Evolutionary conservation across 1,139 yeast genomes (phyloP), one percentile per base, ranked within the genome.

Genomic region (Yamadazyma triangularis): DNA sequence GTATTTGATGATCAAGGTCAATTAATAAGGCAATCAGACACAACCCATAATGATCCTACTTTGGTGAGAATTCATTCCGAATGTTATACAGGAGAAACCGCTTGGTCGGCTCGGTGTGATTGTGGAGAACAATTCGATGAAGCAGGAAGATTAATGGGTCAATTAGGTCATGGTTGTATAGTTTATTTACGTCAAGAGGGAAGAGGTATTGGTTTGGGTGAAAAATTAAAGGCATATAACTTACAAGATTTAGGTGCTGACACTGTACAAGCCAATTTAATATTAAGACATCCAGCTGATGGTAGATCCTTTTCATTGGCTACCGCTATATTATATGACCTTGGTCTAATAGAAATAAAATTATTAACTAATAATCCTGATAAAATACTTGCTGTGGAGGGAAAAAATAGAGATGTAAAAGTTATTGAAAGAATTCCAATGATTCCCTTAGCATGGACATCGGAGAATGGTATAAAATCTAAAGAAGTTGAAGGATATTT

Each of bases 91-190:
- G 98, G 98, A 6, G 99, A 93, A 55, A 91, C 96, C 2, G 97
- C 97, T 9, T 93, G 98, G 96, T 79, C 93, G 36, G 97, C 98
- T 2, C 73, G 99, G 33, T 93, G 98, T 58, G 98, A 93, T 58
- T 93, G 99, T 60, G 99, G 98, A 10, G 98, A 93, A 58, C 98
- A 93, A 64, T 85, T 93, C 47, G 96, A 91, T 57, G 96, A 93
- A 57, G 97, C 98, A 1, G 98, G 97, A 7, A 72, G 94, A 40
- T 61, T 85, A 27, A 91, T 93, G 89, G 95, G 95, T 4, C 64
- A 72, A 32, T 70, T 69, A 27, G 96, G 96, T 11, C 83, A 79
- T 45, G 98, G 98, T 15, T 91, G 95, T 45, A 88, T 93, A 36
- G 97, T 93, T 2, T 93, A 93, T 55, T 66, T 93, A 41, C 77